Conservation (phyloP, 768 basidiomycete genomes). For the Kwoniella sp. region DNA sequence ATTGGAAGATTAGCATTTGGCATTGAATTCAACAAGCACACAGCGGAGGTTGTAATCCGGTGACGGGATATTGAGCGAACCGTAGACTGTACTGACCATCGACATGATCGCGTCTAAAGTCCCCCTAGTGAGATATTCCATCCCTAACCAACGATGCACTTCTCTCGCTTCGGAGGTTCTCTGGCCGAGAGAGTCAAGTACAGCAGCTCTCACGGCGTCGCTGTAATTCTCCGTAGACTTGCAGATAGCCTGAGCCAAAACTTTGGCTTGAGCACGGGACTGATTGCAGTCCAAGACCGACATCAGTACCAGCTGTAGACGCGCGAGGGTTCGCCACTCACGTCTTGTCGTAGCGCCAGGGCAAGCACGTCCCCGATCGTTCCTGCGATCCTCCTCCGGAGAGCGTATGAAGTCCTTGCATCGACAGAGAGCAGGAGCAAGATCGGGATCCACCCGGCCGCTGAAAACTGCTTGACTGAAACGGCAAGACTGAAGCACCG, state of each 20-base stretch:
- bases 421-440: constrained; percentile 25
- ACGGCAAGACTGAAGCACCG: not conserved
- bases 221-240: not conserved
- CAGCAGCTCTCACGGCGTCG: constrained; percentile 5
- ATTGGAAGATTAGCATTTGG: too few species aligned
- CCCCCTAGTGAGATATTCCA: constrained; percentile 13
- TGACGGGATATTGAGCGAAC: too few species aligned
- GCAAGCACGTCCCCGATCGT: constrained; percentile 1
- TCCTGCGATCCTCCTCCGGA: constrained; percentile 11
- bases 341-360: not conserved
- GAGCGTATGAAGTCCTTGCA: constrained; percentile 4
- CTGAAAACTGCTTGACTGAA: not conserved
- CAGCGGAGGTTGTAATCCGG: too few species aligned
- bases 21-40: too few species aligned
- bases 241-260: not conserved
- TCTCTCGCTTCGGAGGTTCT: not conserved
- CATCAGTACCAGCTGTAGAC: too few species aligned
- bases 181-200: constrained; percentile 17
- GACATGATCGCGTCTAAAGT: not conserved
- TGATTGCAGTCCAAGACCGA: too few species aligned
- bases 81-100: not conserved
- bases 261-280: too few species aligned
- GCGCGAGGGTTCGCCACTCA: constrained; percentile 4
- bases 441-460: constrained; percentile 3
- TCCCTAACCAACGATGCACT: constrained; percentile 21